These are phyloP conservation scores for Saitoella complicata DNA, from an alignment of 805 yeast species.

Conservation along the genomic window DNA sequence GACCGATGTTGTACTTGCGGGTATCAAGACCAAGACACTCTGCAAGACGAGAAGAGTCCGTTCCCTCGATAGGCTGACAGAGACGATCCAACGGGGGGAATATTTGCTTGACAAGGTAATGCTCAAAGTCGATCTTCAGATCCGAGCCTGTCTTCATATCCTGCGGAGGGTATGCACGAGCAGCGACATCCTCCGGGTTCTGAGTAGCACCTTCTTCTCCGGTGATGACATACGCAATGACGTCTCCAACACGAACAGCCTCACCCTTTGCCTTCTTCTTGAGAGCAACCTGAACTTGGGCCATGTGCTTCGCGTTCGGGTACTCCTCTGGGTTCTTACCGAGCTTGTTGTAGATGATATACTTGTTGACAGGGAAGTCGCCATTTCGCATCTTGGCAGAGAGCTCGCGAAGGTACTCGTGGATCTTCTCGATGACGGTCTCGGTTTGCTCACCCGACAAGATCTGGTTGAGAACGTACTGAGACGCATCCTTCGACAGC, in stretches of 20 bases:
- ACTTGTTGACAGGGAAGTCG: conserved; percentile 49
- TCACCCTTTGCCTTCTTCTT: conserved; percentile 70
- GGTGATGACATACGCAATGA: conserved; percentile 72
- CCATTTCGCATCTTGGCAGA: conserved; percentile 40
- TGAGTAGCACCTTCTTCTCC: conserved; percentile 27
- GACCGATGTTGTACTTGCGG: conserved; percentile 31
- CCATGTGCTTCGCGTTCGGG: conserved; percentile 65
- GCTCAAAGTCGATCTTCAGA: conserved; percentile 44
- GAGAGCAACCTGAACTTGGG: conserved; percentile 77
- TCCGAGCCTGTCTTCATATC: conserved; percentile 25
- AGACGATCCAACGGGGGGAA: conserved; percentile 82
- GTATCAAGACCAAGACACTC: conserved; percentile 63
- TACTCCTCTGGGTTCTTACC: conserved; percentile 80
- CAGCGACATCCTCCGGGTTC: conserved; percentile 36
- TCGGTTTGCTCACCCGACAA: conserved; percentile 61
- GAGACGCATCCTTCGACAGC: conserved; percentile 74
- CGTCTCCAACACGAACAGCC: conserved; percentile 74
- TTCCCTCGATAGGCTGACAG: conserved; percentile 70
- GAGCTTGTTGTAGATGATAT: conserved; percentile 67
- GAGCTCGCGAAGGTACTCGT: conserved; percentile 50
- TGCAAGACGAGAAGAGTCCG: conserved; percentile 66
- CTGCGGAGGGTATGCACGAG: conserved; percentile 61
- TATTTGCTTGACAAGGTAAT: conserved; percentile 75
- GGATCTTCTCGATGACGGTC: conserved; percentile 50
- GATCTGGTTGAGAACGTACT: conserved; percentile 52